Conservation (phyloP, 257 asterid genomes). For the Nicotiana noctiflora region DNA sequence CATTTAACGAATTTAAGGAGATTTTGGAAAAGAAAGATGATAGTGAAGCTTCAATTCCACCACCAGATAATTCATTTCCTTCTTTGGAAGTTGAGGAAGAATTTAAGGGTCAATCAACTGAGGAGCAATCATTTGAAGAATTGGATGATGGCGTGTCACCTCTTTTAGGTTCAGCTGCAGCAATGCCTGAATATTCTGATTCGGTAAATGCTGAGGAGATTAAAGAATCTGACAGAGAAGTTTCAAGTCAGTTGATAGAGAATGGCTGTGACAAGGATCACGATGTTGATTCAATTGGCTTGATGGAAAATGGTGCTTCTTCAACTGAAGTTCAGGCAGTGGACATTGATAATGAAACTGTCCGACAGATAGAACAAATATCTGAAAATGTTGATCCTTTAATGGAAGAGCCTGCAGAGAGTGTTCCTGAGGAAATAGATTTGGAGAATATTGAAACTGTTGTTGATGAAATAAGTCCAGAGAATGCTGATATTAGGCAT, state of each 20-base stretch:
- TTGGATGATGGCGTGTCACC: background rate
- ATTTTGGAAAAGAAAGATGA: constrained; percentile 5
- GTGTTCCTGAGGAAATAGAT: constrained; percentile 4
- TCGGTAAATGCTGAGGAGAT: background rate
- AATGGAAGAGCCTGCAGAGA: background rate
- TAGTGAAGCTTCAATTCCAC: constrained; percentile 15
- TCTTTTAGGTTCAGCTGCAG: background rate
- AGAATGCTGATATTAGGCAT: background rate
- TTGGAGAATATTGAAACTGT: constrained; percentile 12
- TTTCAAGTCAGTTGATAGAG: background rate
- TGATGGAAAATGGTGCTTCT: background rate
- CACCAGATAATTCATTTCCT: background rate
- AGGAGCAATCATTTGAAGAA: background rate
- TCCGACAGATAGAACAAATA: background rate
- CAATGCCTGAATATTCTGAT: background rate
- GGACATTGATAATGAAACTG: constrained; percentile 10
- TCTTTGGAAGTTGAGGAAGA: constrained; percentile 13
- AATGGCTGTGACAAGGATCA: background rate
- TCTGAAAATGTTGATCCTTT: constrained; percentile 7
- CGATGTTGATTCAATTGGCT: background rate
- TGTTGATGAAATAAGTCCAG: background rate
- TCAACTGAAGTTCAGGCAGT: constrained; percentile 11
- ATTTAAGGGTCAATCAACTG: background rate
- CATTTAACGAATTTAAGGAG: background rate
- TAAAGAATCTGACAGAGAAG: background rate